Percentiles rank a stretch among this genome's conserved stretches.
These are phyloP conservation scores for Hamamelis virginiana DNA, from an alignment of 164 flowering plant species.

Conservation along the genomic window DNA sequence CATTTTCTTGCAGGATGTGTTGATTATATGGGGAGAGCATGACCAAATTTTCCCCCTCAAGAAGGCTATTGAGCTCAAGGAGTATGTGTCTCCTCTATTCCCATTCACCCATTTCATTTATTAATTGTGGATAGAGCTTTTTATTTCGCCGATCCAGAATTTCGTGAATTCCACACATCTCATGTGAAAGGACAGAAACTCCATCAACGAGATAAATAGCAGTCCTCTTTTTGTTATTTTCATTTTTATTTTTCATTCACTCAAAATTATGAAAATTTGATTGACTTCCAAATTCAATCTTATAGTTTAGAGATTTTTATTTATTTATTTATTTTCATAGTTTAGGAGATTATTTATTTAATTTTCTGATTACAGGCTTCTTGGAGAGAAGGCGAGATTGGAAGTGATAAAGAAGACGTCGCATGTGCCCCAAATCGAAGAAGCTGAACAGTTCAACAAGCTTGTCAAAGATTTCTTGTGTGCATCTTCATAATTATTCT, in stretches of 20 bases:
- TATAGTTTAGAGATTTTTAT: too few species aligned
- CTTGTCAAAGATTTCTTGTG: slow-evolving; percentile 34
- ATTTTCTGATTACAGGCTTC: slow-evolving; percentile 46
- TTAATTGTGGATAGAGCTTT: neutral
- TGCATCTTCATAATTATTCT: slow-evolving; percentile 12
- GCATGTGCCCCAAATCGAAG: slow-evolving; percentile 72
- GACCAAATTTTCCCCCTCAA: slow-evolving; percentile 63
- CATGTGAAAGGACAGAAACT: too few species aligned
- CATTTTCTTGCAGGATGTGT: slow-evolving; percentile 42
- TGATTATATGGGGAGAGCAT: slow-evolving; percentile 76
- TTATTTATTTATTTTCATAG: too few species aligned
- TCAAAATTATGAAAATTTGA: too few species aligned
- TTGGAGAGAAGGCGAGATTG: slow-evolving; percentile 58
- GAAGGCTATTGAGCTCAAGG: slow-evolving; percentile 56
- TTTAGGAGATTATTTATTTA: neutral
- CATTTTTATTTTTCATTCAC: too few species aligned
- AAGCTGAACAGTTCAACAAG: slow-evolving; percentile 42
- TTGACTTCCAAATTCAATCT: too few species aligned
- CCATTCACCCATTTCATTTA: neutral
- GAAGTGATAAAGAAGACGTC: slow-evolving; percentile 60
- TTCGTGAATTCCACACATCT: too few species aligned
- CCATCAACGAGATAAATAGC: too few species aligned
- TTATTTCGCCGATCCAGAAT: too few species aligned
- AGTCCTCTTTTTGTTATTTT: too few species aligned
- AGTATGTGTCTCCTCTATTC: slow-evolving; percentile 30